A percentile compares a stretch with the other conserved stretches of the same genome.
Evolutionary conservation across 768 basidiomycete genomes (phyloP).

Genomic region (Lyophyllum semitale): DNA sequence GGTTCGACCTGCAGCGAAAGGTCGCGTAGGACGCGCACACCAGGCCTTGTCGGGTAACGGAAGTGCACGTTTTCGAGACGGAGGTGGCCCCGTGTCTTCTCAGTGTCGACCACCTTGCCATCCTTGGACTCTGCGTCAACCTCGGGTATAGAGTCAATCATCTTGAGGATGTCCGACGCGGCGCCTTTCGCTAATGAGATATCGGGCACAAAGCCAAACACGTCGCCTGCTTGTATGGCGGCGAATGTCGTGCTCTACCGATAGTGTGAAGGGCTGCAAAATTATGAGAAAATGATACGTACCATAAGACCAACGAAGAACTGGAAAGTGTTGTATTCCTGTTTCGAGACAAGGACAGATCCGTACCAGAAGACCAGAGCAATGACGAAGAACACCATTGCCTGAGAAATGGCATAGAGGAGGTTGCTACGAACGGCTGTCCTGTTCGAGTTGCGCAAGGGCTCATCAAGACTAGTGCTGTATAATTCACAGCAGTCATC

Average conservation of each 20-base stretch:
- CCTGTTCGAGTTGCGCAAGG: slow-evolving; percentile 64
- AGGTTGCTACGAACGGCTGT: slow-evolving; percentile 65
- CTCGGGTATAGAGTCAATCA: slow-evolving; percentile 73
- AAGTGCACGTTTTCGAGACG: slow-evolving; percentile 82
- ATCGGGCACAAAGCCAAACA: slow-evolving; percentile 86
- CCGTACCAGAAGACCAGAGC: slow-evolving; percentile 85
- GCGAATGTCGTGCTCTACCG: slow-evolving; percentile 70
- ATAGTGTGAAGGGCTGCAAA: slow-evolving; percentile 4
- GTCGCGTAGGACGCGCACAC: slow-evolving; percentile 80
- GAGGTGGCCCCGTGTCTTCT: slow-evolving; percentile 59
- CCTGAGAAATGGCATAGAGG: slow-evolving; percentile 76
- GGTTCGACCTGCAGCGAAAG: slow-evolving; percentile 72
- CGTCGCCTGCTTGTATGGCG: slow-evolving; percentile 85
- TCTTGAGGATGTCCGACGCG: slow-evolving; percentile 70
- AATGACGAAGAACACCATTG: slow-evolving; percentile 77
- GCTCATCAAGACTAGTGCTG: slow-evolving; percentile 69
- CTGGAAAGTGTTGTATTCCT: slow-evolving; percentile 52
- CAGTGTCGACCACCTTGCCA: slow-evolving; percentile 52
- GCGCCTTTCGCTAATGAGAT: slow-evolving; percentile 83
- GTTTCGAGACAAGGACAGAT: slow-evolving; percentile 56
- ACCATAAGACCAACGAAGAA: slow-evolving; percentile 91
- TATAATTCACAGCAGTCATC: slow-evolving; percentile 74
- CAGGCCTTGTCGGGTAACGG: slow-evolving; percentile 87
- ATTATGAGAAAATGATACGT: slow-evolving; percentile 18
- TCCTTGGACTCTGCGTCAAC: slow-evolving; percentile 79